These are phyloP conservation scores for Mallotus japonicus DNA, from an alignment of 441 rosid genomes.

Conservation along the genomic window DNA sequence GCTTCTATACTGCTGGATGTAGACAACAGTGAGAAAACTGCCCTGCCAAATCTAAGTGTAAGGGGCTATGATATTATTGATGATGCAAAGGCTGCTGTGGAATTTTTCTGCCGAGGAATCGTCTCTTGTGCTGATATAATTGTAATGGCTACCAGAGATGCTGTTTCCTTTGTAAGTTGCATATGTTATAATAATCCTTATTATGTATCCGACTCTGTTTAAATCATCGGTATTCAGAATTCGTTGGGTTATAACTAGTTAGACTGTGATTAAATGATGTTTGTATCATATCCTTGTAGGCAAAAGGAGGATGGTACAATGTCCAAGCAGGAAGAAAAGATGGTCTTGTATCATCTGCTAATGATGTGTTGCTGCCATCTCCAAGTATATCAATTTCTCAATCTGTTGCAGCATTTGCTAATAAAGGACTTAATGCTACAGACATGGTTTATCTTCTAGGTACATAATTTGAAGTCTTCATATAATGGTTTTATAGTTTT, in stretches of 20 bases:
- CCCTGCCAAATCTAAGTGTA: conserved; percentile 19
- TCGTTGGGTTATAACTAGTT: too few species aligned
- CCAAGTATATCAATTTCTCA: too few species aligned
- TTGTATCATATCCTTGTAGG: conserved; percentile 11
- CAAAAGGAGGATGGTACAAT: conserved; percentile 43
- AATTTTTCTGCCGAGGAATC: conserved; percentile 30
- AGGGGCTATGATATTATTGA: conserved; percentile 57
- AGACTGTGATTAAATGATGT: too few species aligned
- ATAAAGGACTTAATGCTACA: conserved; percentile 20
- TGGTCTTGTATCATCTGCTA: conserved; percentile 31
- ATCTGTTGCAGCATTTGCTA: neutral
- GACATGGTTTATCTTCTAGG: too few species aligned
- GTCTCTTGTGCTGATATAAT: conserved; percentile 74
- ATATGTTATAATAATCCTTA: too few species aligned
- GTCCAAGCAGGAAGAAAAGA: conserved; percentile 58
- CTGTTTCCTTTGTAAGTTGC: conserved; percentile 39
- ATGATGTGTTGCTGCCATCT: conserved; percentile 41
- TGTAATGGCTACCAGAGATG: conserved; percentile 60
- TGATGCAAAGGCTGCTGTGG: conserved; percentile 39
- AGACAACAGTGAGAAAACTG: too few species aligned
- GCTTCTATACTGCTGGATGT: too few species aligned
- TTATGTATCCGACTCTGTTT: too few species aligned
- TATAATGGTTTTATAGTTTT: neutral
- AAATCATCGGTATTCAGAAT: too few species aligned
- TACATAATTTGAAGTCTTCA: neutral